Conservation (phyloP, 768 basidiomycete genomes). For the Naganishia randhawae region DNA sequence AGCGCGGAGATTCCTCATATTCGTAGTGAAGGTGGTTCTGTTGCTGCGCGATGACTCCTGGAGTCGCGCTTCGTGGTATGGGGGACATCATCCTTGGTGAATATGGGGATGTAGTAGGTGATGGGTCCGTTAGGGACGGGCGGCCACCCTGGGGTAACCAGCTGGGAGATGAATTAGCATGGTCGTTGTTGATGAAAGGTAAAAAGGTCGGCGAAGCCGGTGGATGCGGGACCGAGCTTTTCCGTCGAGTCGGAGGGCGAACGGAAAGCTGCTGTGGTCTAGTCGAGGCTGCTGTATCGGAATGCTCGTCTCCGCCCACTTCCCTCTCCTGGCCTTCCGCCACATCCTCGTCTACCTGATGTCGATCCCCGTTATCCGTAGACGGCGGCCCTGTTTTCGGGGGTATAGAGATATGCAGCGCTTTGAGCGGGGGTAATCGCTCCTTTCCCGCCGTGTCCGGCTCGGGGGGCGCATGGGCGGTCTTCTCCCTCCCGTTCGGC, state of each 20-base stretch:
- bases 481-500: not conserved
- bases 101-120: not conserved
- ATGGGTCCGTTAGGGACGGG: not conserved
- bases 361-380: not conserved
- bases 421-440: too few relatives aligned
- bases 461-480: not conserved
- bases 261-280: not conserved
- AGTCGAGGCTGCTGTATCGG: not conserved
- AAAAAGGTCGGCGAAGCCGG: constrained; percentile 4
- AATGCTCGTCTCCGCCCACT: not conserved
- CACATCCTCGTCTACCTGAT: not conserved
- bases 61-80: not conserved
- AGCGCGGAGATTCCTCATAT: constrained; percentile 6
- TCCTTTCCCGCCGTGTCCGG: not conserved
- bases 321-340: not conserved
- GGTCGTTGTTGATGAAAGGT: not conserved
- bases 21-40: not conserved
- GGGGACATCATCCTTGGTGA: not conserved
- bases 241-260: not conserved
- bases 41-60: not conserved
- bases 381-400: not conserved
- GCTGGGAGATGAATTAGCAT: not conserved
- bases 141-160: not conserved
- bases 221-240: constrained; percentile 1
- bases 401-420: not conserved